Evolutionary conservation across 2,329 filamentous ascomycete species (phyloP), one percentile per base, ranked within the genome.

Genomic region (Stachybotrys elegans): DNA sequence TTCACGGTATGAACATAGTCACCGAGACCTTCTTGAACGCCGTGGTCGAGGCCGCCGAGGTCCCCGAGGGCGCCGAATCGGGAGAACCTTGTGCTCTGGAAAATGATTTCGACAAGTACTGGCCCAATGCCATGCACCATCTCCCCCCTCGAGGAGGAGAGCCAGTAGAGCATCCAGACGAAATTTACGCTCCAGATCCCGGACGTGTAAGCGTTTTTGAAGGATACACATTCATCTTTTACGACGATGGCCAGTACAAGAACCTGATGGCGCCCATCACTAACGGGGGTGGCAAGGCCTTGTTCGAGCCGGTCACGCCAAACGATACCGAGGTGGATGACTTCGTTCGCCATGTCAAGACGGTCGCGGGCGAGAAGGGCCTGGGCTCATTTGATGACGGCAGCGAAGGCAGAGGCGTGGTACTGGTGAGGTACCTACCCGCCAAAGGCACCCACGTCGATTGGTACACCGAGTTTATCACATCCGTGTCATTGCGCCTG

Each of bases 171-270:
- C 78, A 85, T 39, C 78, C 83, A 0, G 71, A 79, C 9, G 76
- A 79, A n/a, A 77, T 81, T 12, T 92, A 95, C 58, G 72, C 75
- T 7, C 92, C 93, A 0, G 79, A 92, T 49, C 51, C 71, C 0
- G 65, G 68, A 14, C 78, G 93, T 17, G 69, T 71, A 7, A 80
- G 83, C 22, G 73, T 98, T 1, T 97, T 98, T 53, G 80, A 87
- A 11, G 88, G 87, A 3, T 93, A 91, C 57, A 92, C 84, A 0
- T 96, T 97, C 57, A 73, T 98, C 4, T 95, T 97, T 56, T 84
- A 91, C 51, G 83, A 91, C 43, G 65, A 77, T 43, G 71, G 71
- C 3, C 92, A 97, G 61, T 89, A 83, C 60, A 80, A 88, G 7
- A 88, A 78, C 50, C 70, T 98, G 5, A 69, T 87, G 35, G 80